phyloP scores from a whole-genome alignment of 331 rosid species.

The Rosa hybrid region DNA sequence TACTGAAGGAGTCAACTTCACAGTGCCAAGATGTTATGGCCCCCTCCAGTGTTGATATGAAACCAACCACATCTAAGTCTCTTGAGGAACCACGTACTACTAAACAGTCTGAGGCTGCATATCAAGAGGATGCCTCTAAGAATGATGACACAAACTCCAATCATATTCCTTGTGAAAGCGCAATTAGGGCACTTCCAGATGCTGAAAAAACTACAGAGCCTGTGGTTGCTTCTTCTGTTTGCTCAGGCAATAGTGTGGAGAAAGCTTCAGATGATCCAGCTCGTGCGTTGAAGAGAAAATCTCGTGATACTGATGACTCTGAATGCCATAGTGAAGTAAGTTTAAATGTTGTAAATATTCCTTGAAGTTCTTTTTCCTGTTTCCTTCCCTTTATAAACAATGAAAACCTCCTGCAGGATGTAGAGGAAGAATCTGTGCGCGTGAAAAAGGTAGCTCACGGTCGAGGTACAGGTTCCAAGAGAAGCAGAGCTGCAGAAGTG shows the following conservation, averaged over 20 bases:
- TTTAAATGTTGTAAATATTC: slow-evolving; percentile 27
- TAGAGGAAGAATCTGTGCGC: slow-evolving; percentile 70
- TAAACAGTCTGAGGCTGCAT: slow-evolving; percentile 41
- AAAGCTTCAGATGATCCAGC: slow-evolving; percentile 52
- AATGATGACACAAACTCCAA: slow-evolving; percentile 38
- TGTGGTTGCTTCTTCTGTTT: slow-evolving; percentile 65
- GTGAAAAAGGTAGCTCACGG: slow-evolving; percentile 43
- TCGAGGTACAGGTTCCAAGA: slow-evolving; percentile 62
- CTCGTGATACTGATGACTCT: slow-evolving; percentile 60
- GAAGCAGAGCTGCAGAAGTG: slow-evolving; percentile 89
- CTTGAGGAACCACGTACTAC: slow-evolving; percentile 38
- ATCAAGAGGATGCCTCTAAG: slow-evolving; percentile 41
- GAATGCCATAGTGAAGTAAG: slow-evolving; percentile 90
- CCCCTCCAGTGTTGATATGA: slow-evolving; percentile 51
- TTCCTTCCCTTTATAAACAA: slow-evolving; percentile 16
- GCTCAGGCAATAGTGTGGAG: slow-evolving; percentile 72
- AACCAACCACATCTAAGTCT: slow-evolving; percentile 39
- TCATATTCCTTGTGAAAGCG: slow-evolving; percentile 45
- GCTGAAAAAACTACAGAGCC: slow-evolving; percentile 49
- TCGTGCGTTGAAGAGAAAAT: slow-evolving; percentile 56
- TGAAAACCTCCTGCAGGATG: slow-evolving; percentile 55
- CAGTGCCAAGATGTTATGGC: slow-evolving; percentile 38
- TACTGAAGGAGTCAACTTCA: slow-evolving; percentile 33
- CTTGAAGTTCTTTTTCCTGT: slow-evolving; percentile 18
- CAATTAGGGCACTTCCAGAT: slow-evolving; percentile 35